Base-by-base conservation (phyloP, 257 asterid species). In the Solanum piurae region DNA sequence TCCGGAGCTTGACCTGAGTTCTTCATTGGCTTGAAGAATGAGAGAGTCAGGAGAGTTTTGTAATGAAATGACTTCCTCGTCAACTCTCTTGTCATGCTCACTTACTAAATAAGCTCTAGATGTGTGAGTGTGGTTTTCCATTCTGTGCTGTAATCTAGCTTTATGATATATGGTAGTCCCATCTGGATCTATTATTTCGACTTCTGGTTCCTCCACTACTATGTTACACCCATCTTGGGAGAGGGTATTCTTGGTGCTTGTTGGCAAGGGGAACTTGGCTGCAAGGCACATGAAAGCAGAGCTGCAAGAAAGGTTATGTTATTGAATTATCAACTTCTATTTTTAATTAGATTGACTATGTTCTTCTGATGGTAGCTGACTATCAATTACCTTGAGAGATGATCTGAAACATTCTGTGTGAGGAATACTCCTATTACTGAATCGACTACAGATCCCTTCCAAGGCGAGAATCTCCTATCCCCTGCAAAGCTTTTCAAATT, bases 371-470 rank as follows among this genome's bases (percentile, higher is more conserved):
- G 31, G 44, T 29, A 49, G 58, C 69, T 23, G 42, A 82, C 86
- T 11, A 82, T 31, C 44, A 82, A 49, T 88, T 93, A 97, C 99
- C 99, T 97, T 34, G 99, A 97, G 86, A 97, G 98, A 91, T 95
- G 98, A 90, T 97, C 99, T 20, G 98, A 94, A 66, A 97, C 98
- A 89, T 97, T 97, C 91, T 97, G 99, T 69, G 99, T 97, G 90
- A 97, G 98, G 90, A 95, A 97, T 75, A 97, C 98, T 83, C 99
- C 99, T 88, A 97, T 93, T n/a, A 95, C 98, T 9, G 99, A 97
- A 92, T 97, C 99, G 76, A 97, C 98, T 42, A 97, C 98, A 5
- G 98, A 97, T 86, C 99, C 98, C 91, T 97, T 97, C 99, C 99
- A 97, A 89, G 88, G 91, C 31, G 98, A 93, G 94, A 97, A 97